Conservation (phyloP, 202 grass and related monocot species). For the Schoenoplectus triqueter region DNA sequence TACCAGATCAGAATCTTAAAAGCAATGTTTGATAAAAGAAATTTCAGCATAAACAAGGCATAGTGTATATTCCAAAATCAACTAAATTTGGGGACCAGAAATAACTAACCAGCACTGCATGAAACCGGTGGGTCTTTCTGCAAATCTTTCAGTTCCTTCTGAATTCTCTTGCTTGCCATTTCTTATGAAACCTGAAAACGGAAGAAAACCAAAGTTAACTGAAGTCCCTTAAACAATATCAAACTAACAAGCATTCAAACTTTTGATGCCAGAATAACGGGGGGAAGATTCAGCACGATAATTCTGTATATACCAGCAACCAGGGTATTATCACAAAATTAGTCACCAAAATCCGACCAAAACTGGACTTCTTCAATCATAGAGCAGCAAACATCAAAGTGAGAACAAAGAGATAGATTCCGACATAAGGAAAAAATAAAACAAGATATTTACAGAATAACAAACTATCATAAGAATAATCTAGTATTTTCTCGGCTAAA, state of each 20-base stretch:
- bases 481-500: background rate
- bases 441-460: background rate
- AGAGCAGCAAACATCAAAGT: background rate
- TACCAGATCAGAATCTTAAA: conserved; percentile 20
- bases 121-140: conserved; percentile 91
- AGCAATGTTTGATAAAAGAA: background rate
- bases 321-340: background rate
- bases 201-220: background rate
- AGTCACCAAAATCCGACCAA: background rate
- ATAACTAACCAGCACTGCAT: conserved; percentile 76
- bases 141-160: conserved; percentile 94
- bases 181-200: conserved; percentile 2
- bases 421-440: background rate
- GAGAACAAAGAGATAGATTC: background rate
- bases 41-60: background rate
- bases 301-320: background rate
- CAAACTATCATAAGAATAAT: background rate
- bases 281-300: background rate
- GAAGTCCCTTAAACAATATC: background rate
- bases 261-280: background rate
- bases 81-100: background rate
- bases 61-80: background rate
- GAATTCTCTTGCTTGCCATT: conserved; percentile 91
- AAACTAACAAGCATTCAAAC: background rate
- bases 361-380: background rate